These are phyloP conservation scores for Fomitopsis betulina DNA, from an alignment of 1,284 basidiomycete species.

Conservation along the genomic window DNA sequence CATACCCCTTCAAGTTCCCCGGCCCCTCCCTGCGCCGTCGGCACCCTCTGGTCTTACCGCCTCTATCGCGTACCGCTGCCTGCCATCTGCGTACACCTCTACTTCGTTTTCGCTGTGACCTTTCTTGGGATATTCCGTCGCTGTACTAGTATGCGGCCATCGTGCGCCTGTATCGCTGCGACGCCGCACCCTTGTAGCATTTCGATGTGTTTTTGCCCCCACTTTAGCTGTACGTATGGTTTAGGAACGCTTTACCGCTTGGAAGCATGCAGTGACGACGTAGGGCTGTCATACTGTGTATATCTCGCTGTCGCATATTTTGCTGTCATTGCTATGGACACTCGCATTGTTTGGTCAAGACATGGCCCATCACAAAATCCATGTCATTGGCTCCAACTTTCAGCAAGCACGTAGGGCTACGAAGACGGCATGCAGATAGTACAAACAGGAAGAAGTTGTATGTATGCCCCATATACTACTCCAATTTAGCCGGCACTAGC, in stretches of 20 bases:
- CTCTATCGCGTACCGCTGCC: no score
- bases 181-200: background rate
- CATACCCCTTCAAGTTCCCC: background rate
- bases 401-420: background rate
- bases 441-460: slow-evolving; percentile 10
- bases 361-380: no score
- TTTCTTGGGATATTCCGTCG: background rate
- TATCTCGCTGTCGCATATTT: background rate
- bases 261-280: background rate
- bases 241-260: background rate
- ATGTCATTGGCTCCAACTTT: background rate
- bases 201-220: background rate
- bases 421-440: background rate
- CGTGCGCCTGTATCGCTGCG: background rate
- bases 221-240: background rate
- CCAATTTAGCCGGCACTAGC: slow-evolving; percentile 52
- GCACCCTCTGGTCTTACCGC: background rate
- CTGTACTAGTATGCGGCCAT: background rate
- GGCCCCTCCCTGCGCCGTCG: background rate
- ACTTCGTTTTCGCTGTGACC: background rate
- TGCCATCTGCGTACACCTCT: no score
- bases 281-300: background rate
- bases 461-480: slow-evolving; percentile 76
- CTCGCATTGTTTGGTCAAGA: background rate
- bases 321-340: background rate